Base-by-base conservation (phyloP, 1,284 basidiomycete species). In the Sporisorium graminicola region DNA sequence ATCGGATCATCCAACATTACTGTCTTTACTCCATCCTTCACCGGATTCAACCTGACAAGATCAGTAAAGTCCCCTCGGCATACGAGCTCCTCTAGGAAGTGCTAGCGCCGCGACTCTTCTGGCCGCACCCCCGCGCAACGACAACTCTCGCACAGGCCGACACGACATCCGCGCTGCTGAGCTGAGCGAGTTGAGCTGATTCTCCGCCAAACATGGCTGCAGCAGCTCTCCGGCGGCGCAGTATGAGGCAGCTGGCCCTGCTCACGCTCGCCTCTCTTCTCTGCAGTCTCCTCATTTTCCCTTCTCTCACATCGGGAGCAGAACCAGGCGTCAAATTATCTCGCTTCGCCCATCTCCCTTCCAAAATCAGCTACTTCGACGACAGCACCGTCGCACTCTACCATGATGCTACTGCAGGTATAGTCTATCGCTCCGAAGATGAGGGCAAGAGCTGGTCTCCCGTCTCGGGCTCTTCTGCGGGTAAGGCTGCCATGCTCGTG, bases 351-450 rank as follows among this genome's bases (percentile, higher is more conserved):
- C 92, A 93, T 85, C 87, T 93, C 1, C 86, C 97, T 91, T 89
- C 89, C n/a, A 89, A 90, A 77, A 86, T 98, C 58, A 92, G 93
- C 88, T 98, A 95, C 89, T 96, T 98, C 87, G 93, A 96, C 77
- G 95, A 97, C 87, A 92, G 93, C 7, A 86, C 91, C 44, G 94
- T 89, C 65, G 91, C 91, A 12, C 88, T 98, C 58, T 94, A 93
- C 82, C 93, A 95, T 85, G 95, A 98, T 86, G 86, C 90, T 1
- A 80, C 89, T 20, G 88, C 89, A 13, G 90, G 92, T 12, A 88
- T 90, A 64, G 88, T 98, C 8, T 91, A 91, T 81, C 89, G 95
- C 6, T 95, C 94, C 3, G 88, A 89, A n/a, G 91, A 98, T 83
- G 96, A 99, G 87, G 96, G 96, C 56, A 94, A 92, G 86, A 87